A percentile compares a stretch with the other conserved stretches of the same genome.
phyloP scores from a whole-genome alignment of 2,329 filamentous ascomycete genomes.

The Xylaria arbuscula region DNA sequence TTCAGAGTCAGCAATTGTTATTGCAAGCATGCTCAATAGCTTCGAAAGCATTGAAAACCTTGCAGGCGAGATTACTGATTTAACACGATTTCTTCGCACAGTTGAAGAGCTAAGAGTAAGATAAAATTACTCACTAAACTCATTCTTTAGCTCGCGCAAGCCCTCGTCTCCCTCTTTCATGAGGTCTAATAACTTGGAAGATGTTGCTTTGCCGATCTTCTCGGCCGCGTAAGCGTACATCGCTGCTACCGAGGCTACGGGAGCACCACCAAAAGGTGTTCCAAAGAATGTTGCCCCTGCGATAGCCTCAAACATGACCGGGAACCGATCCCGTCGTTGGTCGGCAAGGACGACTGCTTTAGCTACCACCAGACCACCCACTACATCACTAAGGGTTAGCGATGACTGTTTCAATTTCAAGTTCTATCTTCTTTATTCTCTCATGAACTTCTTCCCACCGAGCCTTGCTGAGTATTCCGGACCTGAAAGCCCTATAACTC shows the following conservation, averaged over 20 bases:
- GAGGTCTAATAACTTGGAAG: slow-evolving; percentile 54
- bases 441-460: neutral
- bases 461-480: neutral
- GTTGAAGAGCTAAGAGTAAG: neutral
- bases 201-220: slow-evolving; percentile 48
- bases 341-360: slow-evolving; percentile 54
- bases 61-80: neutral
- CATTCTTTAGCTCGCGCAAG: slow-evolving; percentile 53
- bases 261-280: slow-evolving; percentile 55
- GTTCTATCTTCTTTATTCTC: neutral
- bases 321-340: slow-evolving; percentile 51
- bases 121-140: slow-evolving; percentile 46
- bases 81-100: neutral
- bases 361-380: slow-evolving; percentile 58
- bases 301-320: slow-evolving; percentile 56
- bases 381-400: slow-evolving; percentile 19
- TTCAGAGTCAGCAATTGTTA: neutral
- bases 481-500: neutral
- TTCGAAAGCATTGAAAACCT: neutral
- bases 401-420: neutral
- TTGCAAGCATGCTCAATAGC: neutral
- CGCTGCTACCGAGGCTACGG: slow-evolving; percentile 52
- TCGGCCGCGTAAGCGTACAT: slow-evolving; percentile 54
- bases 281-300: slow-evolving; percentile 56
- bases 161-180: slow-evolving; percentile 56